phyloP scores from a whole-genome alignment of 106 monocot species.

The Apostasia ramifera region DNA sequence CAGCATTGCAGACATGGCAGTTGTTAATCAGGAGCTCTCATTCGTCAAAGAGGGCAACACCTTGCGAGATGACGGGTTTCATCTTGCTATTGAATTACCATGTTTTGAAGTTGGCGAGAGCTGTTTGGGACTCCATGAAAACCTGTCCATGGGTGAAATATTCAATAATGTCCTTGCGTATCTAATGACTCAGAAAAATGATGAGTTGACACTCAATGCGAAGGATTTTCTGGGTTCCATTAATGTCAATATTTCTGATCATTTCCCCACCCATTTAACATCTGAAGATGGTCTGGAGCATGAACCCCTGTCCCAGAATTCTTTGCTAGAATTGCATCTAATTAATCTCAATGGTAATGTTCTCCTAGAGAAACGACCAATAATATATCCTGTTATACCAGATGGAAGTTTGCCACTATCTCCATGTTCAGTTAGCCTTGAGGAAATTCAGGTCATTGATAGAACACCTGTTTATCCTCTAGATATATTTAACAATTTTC shows the following conservation, averaged over 20 bases:
- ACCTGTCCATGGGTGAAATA: constrained; percentile 16
- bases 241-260: constrained; percentile 28
- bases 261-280: constrained; percentile 16
- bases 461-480: constrained; percentile 22
- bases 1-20: constrained; percentile 19
- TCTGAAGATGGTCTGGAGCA: constrained; percentile 18
- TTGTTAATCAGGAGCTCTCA: constrained; percentile 6
- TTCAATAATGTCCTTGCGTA: constrained; percentile 33
- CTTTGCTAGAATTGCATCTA: constrained; percentile 57
- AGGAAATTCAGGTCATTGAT: constrained; percentile 73
- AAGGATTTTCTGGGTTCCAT: constrained; percentile 33
- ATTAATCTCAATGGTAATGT: constrained; percentile 36
- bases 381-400: constrained; percentile 31
- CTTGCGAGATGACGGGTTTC: constrained; percentile 5
- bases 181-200: constrained; percentile 17
- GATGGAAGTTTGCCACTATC: constrained; percentile 33
- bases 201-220: constrained; percentile 23
- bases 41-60: constrained; percentile 20
- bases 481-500: constrained; percentile 27
- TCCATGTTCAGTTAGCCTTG: constrained; percentile 48
- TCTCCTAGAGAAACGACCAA: constrained; percentile 36
- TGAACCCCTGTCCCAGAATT: constrained; percentile 23
- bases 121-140: constrained; percentile 29
- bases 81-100: constrained; percentile 21
- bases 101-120: constrained; percentile 55